Conservation (phyloP, 2,329 filamentous ascomycete species). For the Plectosphaerella sp. region DNA sequence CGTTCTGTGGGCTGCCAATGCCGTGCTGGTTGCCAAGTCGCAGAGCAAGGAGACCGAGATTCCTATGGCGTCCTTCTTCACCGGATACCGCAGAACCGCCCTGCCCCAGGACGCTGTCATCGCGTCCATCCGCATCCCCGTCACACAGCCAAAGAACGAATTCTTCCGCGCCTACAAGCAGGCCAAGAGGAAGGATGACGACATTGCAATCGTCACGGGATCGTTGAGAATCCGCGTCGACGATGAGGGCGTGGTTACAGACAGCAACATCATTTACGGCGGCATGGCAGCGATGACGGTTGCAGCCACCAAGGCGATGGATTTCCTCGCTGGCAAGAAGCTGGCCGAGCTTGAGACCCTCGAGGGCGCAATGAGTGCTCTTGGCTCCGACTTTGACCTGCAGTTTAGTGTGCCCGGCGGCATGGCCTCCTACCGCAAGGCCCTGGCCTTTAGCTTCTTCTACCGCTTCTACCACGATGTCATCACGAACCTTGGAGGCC, state of each 20-base stretch:
- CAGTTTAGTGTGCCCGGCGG: constrained; percentile 89
- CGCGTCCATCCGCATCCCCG: constrained; percentile 78
- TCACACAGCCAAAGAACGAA: constrained; percentile 70
- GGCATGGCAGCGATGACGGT: constrained; percentile 93
- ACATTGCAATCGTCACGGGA: constrained; percentile 94
- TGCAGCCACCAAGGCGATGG: constrained; percentile 73
- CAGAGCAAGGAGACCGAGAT: constrained; percentile 70
- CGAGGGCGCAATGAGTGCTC: constrained; percentile 81
- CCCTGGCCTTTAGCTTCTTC: constrained; percentile 88
- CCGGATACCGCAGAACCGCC: constrained; percentile 81
- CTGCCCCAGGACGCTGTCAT: constrained; percentile 80
- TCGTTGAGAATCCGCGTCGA: constrained; percentile 73
- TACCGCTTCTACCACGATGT: constrained; percentile 96
- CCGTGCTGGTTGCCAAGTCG: constrained; percentile 76
- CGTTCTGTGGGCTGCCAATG: constrained; percentile 83
- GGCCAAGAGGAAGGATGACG: constrained; percentile 94
- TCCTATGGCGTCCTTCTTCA: constrained; percentile 92
- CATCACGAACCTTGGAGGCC: constrained; percentile 54
- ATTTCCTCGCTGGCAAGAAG: constrained; percentile 70
- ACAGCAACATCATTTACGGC: constrained; percentile 81
- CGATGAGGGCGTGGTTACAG: constrained; percentile 64
- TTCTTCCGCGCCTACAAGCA: constrained; percentile 92
- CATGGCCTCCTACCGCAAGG: constrained; percentile 95
- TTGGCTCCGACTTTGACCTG: constrained; percentile 88
- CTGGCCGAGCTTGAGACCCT: constrained; percentile 79